Percentiles rank a stretch among this genome's conserved stretches.
These are phyloP conservation scores for Nigrograna mackinnonii DNA, from an alignment of 2,329 filamentous ascomycete species.

Conservation along the genomic window DNA sequence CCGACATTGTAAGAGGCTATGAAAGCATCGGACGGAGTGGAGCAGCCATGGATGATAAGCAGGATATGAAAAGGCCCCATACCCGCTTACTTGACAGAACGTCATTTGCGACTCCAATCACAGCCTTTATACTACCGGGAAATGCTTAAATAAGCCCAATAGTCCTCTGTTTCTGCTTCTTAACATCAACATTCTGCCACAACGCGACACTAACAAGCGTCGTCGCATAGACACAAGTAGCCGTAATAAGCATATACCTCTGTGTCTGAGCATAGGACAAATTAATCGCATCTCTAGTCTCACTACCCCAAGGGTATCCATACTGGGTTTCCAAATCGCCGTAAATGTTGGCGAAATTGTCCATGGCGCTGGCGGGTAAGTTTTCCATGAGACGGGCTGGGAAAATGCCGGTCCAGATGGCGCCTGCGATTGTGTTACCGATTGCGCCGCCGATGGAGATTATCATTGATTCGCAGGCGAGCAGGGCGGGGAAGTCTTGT, in stretches of 20 bases:
- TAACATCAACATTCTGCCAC: slow-evolving; percentile 56
- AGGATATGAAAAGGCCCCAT: no score
- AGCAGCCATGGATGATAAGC: no score
- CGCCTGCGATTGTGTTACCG: slow-evolving; percentile 58
- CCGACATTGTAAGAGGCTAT: no score
- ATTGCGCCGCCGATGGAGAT: slow-evolving; percentile 55
- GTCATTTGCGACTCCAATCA: no score
- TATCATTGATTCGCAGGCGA: slow-evolving; percentile 59
- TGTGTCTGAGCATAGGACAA: slow-evolving; percentile 35
- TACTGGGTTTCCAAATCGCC: slow-evolving; percentile 57
- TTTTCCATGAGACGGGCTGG: slow-evolving; percentile 48
- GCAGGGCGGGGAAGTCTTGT: slow-evolving; percentile 24
- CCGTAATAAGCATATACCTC: slow-evolving; percentile 31
- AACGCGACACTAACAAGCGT: slow-evolving; percentile 66
- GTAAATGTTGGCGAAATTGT: slow-evolving; percentile 47
- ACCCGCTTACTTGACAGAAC: no score
- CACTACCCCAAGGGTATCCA: slow-evolving; percentile 52
- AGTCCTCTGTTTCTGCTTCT: slow-evolving; percentile 62
- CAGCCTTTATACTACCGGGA: background rate
- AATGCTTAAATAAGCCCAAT: slow-evolving; percentile 1
- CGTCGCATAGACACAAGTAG: slow-evolving; percentile 56
- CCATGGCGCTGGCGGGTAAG: slow-evolving; percentile 50
- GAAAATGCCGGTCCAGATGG: slow-evolving; percentile 66
- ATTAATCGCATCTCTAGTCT: slow-evolving; percentile 46
- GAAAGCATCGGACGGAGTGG: no score